Evolutionary conservation across 768 basidiomycete genomes (phyloP).

Genomic region (Rickenella mellea): DNA sequence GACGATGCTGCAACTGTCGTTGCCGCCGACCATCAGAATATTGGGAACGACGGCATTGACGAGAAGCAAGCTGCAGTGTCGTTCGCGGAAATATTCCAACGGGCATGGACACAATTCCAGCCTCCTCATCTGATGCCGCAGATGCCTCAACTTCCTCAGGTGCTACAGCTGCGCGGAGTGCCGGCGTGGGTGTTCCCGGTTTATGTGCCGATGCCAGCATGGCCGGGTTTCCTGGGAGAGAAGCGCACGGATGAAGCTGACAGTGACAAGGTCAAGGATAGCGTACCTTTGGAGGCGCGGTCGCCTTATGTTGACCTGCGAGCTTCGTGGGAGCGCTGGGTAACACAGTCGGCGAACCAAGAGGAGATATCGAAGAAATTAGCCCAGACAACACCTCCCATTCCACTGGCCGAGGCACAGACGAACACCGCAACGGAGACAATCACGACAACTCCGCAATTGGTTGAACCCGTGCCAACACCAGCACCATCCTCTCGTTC

Average conservation of each 20-base stretch:
- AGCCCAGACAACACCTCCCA: constrained; percentile 8
- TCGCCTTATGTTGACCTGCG: no score
- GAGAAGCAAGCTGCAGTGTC: constrained; percentile 35
- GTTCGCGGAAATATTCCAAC: constrained; percentile 65
- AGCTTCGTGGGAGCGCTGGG: constrained; percentile 70
- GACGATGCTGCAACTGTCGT: constrained; percentile 9
- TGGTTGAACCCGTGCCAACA: not conserved
- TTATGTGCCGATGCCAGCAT: constrained; percentile 56
- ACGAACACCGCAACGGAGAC: constrained; percentile 8
- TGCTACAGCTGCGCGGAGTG: constrained; percentile 37
- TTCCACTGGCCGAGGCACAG: constrained; percentile 10
- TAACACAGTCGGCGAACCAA: constrained; percentile 38
- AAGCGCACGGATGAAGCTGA: constrained; percentile 24
- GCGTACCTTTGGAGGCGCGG: constrained; percentile 9
- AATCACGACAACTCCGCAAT: constrained; percentile 5
- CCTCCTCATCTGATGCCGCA: constrained; percentile 47
- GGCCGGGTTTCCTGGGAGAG: constrained; percentile 55
- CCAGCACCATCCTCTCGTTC: constrained; percentile 16
- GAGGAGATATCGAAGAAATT: constrained; percentile 9
- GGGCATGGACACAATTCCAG: constrained; percentile 54
- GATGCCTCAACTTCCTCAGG: constrained; percentile 33
- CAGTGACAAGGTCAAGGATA: constrained; percentile 13
- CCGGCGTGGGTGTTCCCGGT: constrained; percentile 68
- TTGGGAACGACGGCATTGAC: constrained; percentile 15
- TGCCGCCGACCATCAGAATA: not conserved